Conservation (phyloP, 257 asterid genomes). For the Prunella vulgaris region DNA sequence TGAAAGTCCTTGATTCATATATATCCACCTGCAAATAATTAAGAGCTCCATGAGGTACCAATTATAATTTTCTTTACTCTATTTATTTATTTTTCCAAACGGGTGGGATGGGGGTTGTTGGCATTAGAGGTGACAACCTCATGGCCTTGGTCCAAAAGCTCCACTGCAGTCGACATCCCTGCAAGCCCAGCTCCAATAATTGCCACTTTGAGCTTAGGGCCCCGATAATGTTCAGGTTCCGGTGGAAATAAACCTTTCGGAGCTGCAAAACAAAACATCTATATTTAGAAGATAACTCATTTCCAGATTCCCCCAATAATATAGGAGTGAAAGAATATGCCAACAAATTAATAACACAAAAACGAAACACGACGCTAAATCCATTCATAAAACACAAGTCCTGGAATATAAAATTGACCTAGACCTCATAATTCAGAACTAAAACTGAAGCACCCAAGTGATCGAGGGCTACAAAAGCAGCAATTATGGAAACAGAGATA, state of each 20-base stretch:
- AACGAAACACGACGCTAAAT: background rate
- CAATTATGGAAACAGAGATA: background rate
- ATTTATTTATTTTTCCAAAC: too few species aligned
- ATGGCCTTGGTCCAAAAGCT: slow-evolving; percentile 99
- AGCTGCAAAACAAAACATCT: slow-evolving; percentile 50
- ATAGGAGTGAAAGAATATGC: too few species aligned
- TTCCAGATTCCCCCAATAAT: background rate
- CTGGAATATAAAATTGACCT: background rate
- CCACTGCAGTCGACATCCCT: slow-evolving; percentile 99
- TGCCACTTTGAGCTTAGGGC: slow-evolving; percentile 96
- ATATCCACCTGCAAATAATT: slow-evolving; percentile 81
- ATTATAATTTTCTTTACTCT: background rate
- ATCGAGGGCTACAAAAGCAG: background rate
- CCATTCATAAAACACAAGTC: slow-evolving; percentile 5
- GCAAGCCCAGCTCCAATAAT: slow-evolving; percentile 98
- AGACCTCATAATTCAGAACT: slow-evolving; percentile 1
- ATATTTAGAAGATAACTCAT: background rate
- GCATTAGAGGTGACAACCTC: slow-evolving; percentile 51
- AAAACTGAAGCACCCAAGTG: background rate
- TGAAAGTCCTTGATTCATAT: slow-evolving; percentile 79
- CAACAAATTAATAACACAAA: background rate
- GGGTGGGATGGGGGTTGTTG: too few species aligned
- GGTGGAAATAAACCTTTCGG: slow-evolving; percentile 98
- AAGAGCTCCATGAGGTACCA: background rate
- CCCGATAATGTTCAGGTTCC: slow-evolving; percentile 87